Evolutionary conservation across 2,329 filamentous ascomycete genomes (phyloP), one percentile per base, ranked within the genome.

Genomic region (Pestalotiopsis fici): DNA sequence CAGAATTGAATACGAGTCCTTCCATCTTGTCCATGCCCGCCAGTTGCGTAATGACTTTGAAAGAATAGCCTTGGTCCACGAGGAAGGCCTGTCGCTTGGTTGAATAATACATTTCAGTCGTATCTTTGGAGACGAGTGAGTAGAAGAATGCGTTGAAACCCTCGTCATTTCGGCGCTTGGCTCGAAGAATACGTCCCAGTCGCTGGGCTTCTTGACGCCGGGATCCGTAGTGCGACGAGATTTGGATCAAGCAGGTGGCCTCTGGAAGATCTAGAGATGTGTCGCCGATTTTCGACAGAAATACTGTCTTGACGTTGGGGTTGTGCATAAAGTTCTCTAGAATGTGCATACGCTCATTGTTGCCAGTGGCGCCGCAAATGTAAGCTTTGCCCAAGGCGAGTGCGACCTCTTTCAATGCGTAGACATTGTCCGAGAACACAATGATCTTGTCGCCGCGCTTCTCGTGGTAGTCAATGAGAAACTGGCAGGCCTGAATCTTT

Each of bases 111-210:
- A 99, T 98, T 79, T 99, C 96, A 69, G 95, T 91, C 0, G 96
- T 99, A 77, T 99, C 96, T 78, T 98, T 98, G 5, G 93, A 97
- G 3, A 99, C 96, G 0, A 99, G 87, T 0, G 94, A 97, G 82
- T 99, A 99, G 83, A 99, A 99, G 80, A 98, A 99, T 0, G 96
- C 96, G 77, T 99, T 99, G 80, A 99, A 99, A 7, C 96, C 96
- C 78, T 98, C 96, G 73, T 99, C 96, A 74, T 98, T 98, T 77
- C 96, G 88, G 21, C 96, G 90, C 82, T 99, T 99, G 15, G 96
- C 96, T 80, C 96, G 89, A 3, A 99, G 88, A 74, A 99, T 98
- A 64, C 96, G 91, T 3, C 96, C 96, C 0, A 98, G 85, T 2
- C 96, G 90, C 78, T 98, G 96, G 0, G 96, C 96, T 82, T 99